phyloP scores from a whole-genome alignment of 768 basidiomycete species.

The Suillus variegatus region DNA sequence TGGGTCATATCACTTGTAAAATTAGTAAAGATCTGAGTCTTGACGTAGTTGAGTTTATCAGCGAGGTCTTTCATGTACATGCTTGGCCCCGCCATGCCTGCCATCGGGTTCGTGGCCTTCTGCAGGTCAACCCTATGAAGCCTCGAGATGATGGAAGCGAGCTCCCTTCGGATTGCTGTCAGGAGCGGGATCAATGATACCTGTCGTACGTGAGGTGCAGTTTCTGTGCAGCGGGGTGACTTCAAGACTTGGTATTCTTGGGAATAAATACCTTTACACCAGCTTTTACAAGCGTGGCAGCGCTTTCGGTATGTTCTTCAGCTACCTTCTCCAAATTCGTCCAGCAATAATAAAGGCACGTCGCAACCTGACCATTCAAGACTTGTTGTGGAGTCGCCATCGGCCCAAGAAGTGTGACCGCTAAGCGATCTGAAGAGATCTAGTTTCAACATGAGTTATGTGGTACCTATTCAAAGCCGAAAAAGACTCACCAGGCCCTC shows the following conservation, averaged over 20 bases:
- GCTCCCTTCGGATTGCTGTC: conserved; percentile 74
- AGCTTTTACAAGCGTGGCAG: conserved; percentile 55
- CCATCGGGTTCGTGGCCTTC: conserved; percentile 65
- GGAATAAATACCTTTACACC: conserved; percentile 54
- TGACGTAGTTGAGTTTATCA: conserved; percentile 84
- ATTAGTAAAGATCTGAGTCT: conserved; percentile 72
- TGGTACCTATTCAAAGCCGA: neutral
- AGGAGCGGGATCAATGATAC: conserved; percentile 63
- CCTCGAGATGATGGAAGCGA: conserved; percentile 74
- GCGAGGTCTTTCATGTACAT: conserved; percentile 90
- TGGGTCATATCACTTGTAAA: conserved; percentile 74
- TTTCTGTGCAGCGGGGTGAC: conserved; percentile 37
- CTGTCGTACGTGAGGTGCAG: conserved; percentile 52
- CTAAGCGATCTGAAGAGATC: conserved; percentile 77
- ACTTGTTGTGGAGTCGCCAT: conserved; percentile 77
- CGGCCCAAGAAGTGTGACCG: conserved; percentile 74
- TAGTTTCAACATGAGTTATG: conserved; percentile 30
- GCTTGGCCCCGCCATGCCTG: conserved; percentile 55
- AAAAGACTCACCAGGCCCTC: conserved; percentile 64
- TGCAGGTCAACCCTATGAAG: conserved; percentile 86
- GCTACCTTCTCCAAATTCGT: conserved; percentile 62
- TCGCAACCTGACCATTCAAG: conserved; percentile 76
- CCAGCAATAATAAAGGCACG: conserved; percentile 80
- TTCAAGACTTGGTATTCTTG: neutral
- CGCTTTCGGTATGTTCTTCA: conserved; percentile 64